phyloP scores from a whole-genome alignment of 2,329 filamentous ascomycete genomes.

The Drechslera avenae region DNA sequence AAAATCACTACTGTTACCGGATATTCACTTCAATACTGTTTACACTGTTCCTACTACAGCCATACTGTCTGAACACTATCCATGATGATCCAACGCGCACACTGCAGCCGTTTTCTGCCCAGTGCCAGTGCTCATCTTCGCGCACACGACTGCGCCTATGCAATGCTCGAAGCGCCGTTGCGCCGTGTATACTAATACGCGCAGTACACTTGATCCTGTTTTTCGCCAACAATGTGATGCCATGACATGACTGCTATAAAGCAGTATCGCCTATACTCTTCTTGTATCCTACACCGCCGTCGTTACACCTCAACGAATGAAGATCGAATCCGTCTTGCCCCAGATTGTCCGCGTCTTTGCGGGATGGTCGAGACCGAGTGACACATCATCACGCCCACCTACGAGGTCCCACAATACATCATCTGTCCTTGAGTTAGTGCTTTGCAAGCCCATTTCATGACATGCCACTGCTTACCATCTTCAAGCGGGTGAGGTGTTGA shows the following conservation, averaged over 20 bases:
- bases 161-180: slow-evolving; percentile 14
- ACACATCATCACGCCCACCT: slow-evolving; percentile 46
- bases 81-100: slow-evolving; percentile 6
- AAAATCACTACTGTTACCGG: too few relatives aligned
- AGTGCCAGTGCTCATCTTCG: slow-evolving; percentile 6
- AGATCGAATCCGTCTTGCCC: slow-evolving; percentile 66
- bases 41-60: slow-evolving; percentile 3
- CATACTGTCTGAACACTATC: slow-evolving; percentile 8
- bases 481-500: slow-evolving; percentile 81
- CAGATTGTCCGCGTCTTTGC: slow-evolving; percentile 66
- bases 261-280: not conserved
- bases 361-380: slow-evolving; percentile 63
- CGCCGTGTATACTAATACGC: slow-evolving; percentile 7
- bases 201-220: slow-evolving; percentile 1
- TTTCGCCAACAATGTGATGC: slow-evolving; percentile 5
- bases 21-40: not conserved
- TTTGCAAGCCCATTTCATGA: not conserved
- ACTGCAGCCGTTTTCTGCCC: slow-evolving; percentile 3
- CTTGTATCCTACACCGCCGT: slow-evolving; percentile 31
- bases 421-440: slow-evolving; percentile 41
- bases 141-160: slow-evolving; percentile 12
- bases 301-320: slow-evolving; percentile 56
- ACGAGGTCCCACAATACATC: slow-evolving; percentile 54
- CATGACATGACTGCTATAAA: not conserved
- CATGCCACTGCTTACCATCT: slow-evolving; percentile 69